A percentile compares a stretch with the other conserved stretches of the same genome.
phyloP scores from a whole-genome alignment of 1,284 basidiomycete genomes.

The Boletus smithii region DNA sequence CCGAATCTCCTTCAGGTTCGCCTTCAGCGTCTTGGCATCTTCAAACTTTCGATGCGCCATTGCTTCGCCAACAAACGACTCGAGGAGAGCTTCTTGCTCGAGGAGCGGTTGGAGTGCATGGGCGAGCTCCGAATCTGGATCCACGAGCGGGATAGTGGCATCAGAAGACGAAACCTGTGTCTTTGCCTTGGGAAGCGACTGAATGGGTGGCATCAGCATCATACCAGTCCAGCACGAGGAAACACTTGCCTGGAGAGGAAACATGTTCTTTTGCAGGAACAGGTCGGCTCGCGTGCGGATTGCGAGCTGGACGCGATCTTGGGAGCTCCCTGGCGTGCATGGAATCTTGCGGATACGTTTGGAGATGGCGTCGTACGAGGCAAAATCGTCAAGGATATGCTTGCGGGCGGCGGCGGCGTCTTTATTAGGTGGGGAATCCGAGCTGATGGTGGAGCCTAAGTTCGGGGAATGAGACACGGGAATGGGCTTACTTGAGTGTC shows the following conservation, averaged over 20 bases:
- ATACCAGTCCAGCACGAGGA: too few relatives aligned
- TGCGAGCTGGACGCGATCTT: constrained; percentile 81
- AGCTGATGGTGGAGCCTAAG: constrained; percentile 34
- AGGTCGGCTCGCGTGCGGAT: constrained; percentile 74
- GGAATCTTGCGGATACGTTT: constrained; percentile 80
- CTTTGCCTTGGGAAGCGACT: constrained; percentile 64
- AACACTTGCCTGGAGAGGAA: constrained; percentile 64
- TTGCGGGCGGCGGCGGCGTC: constrained; percentile 74
- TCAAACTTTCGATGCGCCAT: constrained; percentile 85
- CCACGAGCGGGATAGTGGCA: constrained; percentile 38
- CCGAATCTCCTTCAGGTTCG: constrained; percentile 75
- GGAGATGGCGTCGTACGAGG: constrained; percentile 84
- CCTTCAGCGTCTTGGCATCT: constrained; percentile 75
- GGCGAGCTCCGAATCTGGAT: constrained; percentile 68
- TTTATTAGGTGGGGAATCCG: constrained; percentile 58
- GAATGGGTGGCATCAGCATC: constrained; percentile 8
- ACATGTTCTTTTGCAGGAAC: constrained; percentile 89
- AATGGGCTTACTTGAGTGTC: constrained; percentile 46
- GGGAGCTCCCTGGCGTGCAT: constrained; percentile 63
- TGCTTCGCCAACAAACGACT: constrained; percentile 80
- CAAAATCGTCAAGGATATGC: constrained; percentile 77
- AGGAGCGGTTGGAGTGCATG: constrained; percentile 76
- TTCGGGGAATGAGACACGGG: background rate
- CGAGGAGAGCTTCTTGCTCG: constrained; percentile 86
- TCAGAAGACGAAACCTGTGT: constrained; percentile 31